Evolutionary conservation across 768 basidiomycete genomes (phyloP), one percentile per base, ranked within the genome.

Genomic region (Royoungia palumana): DNA sequence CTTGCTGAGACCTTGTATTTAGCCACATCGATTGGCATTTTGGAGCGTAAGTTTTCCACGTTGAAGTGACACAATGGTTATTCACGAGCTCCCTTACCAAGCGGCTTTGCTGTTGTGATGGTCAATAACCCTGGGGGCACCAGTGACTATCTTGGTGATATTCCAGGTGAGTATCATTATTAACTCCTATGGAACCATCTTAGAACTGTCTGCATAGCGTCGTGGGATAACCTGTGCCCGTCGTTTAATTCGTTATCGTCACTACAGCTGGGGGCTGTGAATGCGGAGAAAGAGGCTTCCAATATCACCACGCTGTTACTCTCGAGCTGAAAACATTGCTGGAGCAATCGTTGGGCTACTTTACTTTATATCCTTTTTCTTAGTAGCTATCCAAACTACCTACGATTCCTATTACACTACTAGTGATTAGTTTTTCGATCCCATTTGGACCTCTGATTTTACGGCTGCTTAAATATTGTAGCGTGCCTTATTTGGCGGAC

Each of bases 11-110:
- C 21, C 11, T 14, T n/a, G 7, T 7, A 16, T 20, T 47, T 32
- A 65, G 65, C 41, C 64, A 65, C 22, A 60, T 65, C 16, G 65
- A 67, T 20, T 65, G 64, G 65, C 65, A 65, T 37, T 44, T 65
- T 0, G 54, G 60, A 36, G 49, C 46, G 65, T 62, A 14, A 35
- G 64, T 51, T 13, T 27, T 36, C 10, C 27, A 6, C 10, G 7
- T 24, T 47, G 13, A n/a, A 9, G 13, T 9, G 17, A 38, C 8
- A 10, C 8, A 20, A 41, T 39, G 22, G 17, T 35, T 43, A 30
- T 28, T 49, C 14, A 51, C 17, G 8, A 40, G 16, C 28, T 21
- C 27, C 27, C 11, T 5, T 39, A 13, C 14, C 6, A 35, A 66
- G 64, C 39, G 65, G 62, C 0, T 65, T 65, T 5, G 62, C 58